Conservation (phyloP, 179 eudicot genomes). For the Beta lomatogona region DNA sequence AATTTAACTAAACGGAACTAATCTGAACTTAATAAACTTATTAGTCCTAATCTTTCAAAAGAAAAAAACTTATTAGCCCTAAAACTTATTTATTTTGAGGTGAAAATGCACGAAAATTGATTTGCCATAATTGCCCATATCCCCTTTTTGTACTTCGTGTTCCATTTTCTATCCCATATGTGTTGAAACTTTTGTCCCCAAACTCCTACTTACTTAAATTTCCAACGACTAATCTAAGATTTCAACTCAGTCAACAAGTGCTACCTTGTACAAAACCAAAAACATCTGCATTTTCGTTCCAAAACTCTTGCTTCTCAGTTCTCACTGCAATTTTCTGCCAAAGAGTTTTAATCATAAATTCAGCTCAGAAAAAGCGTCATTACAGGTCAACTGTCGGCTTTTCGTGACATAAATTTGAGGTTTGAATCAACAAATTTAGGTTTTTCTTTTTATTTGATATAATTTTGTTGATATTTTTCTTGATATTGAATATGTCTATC, state of each 20-base stretch:
- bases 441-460: neutral
- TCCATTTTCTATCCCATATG: too few species aligned
- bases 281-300: neutral
- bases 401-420: neutral
- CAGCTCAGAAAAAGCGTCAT: neutral
- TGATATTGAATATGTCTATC: too few species aligned
- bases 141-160: too few species aligned
- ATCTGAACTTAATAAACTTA: too few species aligned
- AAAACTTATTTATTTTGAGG: too few species aligned
- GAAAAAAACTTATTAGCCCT: too few species aligned
- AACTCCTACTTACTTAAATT: neutral
- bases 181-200: too few species aligned
- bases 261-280: neutral
- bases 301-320: neutral
- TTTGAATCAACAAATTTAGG: neutral
- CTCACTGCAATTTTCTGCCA: neutral
- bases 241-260: neutral
- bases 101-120: too few species aligned
- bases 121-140: too few species aligned
- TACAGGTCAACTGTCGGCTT: neutral
- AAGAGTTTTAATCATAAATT: neutral
- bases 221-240: neutral
- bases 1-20: too few species aligned
- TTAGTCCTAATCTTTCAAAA: too few species aligned
- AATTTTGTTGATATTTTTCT: neutral